Evolutionary conservation across 1,284 basidiomycete genomes (phyloP), one percentile per base, ranked within the genome.

Genomic region (Tausonia pullulans): DNA sequence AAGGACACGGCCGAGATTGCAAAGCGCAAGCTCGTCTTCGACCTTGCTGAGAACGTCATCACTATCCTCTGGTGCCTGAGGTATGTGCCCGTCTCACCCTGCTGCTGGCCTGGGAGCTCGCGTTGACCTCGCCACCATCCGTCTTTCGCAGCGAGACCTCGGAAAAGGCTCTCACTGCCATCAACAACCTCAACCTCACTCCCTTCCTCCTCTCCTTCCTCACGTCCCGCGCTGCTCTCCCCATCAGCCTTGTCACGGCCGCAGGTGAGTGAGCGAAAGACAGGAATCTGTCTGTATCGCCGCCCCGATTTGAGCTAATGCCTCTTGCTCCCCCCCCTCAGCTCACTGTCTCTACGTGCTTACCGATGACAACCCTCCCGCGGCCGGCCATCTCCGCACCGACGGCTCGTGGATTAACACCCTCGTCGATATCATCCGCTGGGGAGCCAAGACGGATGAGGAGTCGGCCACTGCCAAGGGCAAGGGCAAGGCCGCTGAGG

Each of bases 41-140:
- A 87, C 68, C 87, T 95, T 71, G 83, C 90, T 3, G 92, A 96
- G 70, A 95, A 92, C 75, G 83, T 94, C 43, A 87, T 95, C 68
- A 91, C 89, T 8, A 83, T 89, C 39, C 75, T 97, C 44, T 96
- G 93, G 93, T 92, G 90, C 76, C 81, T 97, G 67, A 88, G 88
- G 90, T 92, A 77, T 82, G 88, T 80, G 27, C 4, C 13, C 8
- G 9, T 46, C 8, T 53, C 41, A 9, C 27, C 8, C 52, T 46
- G 49, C 49, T 66, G 27, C 27, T 27, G 27, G 27, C 27, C 27
- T 27, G 27, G 27, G 27, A 27, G 27, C 27, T 27, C 27, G 27
- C 27, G 27, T 27, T 27, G 27, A 27, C 27, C 46, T 16, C 43
- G 13, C n/a, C 16, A 46, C 8, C 43, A 3, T 5, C 53, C 5